phyloP scores from a whole-genome alignment of 306 rosid genomes.

The Abrus precatorius region DNA sequence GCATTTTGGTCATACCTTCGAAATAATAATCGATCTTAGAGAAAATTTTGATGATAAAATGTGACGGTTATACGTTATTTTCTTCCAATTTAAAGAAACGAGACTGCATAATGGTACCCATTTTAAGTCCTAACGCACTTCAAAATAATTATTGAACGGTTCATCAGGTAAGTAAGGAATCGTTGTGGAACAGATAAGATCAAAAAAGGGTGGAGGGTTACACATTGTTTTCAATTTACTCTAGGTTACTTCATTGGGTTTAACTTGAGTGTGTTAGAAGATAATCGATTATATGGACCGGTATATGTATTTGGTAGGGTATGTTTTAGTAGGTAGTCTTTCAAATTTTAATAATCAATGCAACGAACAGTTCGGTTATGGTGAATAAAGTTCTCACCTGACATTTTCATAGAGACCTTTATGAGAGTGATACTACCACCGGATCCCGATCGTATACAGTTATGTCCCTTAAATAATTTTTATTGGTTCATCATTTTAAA shows the following conservation, averaged over 20 bases:
- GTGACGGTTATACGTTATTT: neutral
- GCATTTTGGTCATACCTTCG: neutral
- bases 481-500: too few species aligned
- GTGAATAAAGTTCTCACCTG: slow-evolving; percentile 45
- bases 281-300: slow-evolving; percentile 18
- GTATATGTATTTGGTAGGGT: slow-evolving; percentile 43
- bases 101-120: neutral
- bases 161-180: slow-evolving; percentile 12
- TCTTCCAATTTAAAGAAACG: neutral
- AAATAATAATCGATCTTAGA: neutral
- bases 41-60: neutral
- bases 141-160: neutral
- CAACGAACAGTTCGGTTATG: slow-evolving; percentile 37
- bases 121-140: neutral
- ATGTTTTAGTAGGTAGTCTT: slow-evolving; percentile 50
- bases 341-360: slow-evolving; percentile 48
- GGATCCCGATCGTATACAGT: neutral
- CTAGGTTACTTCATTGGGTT: slow-evolving; percentile 21
- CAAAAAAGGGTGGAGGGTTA: slow-evolving; percentile 36
- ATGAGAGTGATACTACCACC: slow-evolving; percentile 28
- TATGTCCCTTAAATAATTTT: neutral
- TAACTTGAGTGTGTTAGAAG: slow-evolving; percentile 37
- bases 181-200: slow-evolving; percentile 17
- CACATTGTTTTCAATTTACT: slow-evolving; percentile 49
- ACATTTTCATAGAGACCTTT: slow-evolving; percentile 37